Evolutionary conservation across 2,329 filamentous ascomycete genomes (phyloP), one percentile per base, ranked within the genome.

Genomic region (Fusarium succisae): DNA sequence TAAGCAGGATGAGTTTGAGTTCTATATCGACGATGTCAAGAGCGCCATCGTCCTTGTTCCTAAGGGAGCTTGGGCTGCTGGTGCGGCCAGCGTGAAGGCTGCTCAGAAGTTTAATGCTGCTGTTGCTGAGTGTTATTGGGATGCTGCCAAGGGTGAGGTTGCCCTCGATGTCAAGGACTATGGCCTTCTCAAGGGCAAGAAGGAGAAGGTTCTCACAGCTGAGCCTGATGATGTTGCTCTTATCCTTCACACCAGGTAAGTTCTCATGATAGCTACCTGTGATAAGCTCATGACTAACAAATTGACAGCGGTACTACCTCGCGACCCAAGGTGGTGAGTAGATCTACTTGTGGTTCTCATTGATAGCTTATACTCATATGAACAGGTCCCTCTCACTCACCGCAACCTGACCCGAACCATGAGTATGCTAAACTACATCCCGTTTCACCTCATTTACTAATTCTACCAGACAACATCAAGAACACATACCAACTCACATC

Each of bases 1-100:
- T 86, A 97, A 95, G 85, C 93, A 96, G 83, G 91, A 91, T 65
- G 94, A 97, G 82, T 96, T 96, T 81, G 94, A 96, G 81, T 97
- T 97, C 83, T 97, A 96, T 83, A 96, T 97, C 79, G 92, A 95
- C 74, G 94, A 97, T 80, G 87, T 97, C 77, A 93, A 91, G 80
- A 96, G 94, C 10, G 92, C 92, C 39, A 85, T 97, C 67, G 89
- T 94, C 38, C 86, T 97, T 41, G 92, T 97, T 15, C 94, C 94
- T 18, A 87, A 87, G 76, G 94, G 93, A 22, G 90, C 91, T 20
- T 93, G 90, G 77, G 86, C 86, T 17, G 87, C 91, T 75, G 86
- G 91, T 80, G 91, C 90, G 15, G 89, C 93, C 18, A 93, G 92
- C 32, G 93, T 96, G 35, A 89, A 90, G 79, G 94, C 94, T 2